Base-by-base conservation (phyloP, 768 basidiomycete species). In the Paxillus ammoniavirescens region DNA sequence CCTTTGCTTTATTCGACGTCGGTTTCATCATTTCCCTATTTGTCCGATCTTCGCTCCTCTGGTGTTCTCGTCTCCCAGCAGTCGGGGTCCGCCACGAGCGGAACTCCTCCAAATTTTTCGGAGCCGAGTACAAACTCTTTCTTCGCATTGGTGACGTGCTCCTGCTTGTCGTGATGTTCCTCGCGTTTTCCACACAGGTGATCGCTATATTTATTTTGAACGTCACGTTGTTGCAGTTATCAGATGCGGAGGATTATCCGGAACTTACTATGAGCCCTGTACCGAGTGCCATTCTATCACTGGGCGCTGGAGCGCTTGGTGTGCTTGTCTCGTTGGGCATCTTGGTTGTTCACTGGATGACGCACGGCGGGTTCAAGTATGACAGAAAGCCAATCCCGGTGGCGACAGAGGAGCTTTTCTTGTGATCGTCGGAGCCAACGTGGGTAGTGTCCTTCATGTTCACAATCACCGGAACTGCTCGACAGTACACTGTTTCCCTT, bases 1-100 rank as follows among this genome's bases (percentile, higher is more conserved):
- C 52, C 14, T 66, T 66, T 56, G 64, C 63, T 26, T 60, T 66
- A 41, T 66, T 66, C 53, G 57, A 50, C 49, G 45, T 45, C 12
- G 65, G 65, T 23, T 66, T 66, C 35, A 51, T 66, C 37, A 38
- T 38, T 17, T 38, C 37, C 15, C 37, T 38, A 1, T 38, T 38
- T 38, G 37, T 38, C 15, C 37, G 37, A 38, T 38, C 8, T 2
- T 38, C 37, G 37, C 37, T 38, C 15, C 13, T 15, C 1, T 38
- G 37, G 37, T 38, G 37, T 15, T 38, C 37, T 15, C 37, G 37
- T 17, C 13, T 38, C 37, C 37, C 37, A 38, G 13, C 37, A 38
- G 12, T 38, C 37, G 14, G 15, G 37, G 6, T 4, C 37, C 9
- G n/a, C 37, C 37, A 38, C 9, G 9, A 38, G 37, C 37, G 37